Percentiles rank a stretch among this genome's conserved stretches.
Evolutionary conservation across 768 basidiomycete genomes (phyloP).

Genomic region (Calocera cornea): DNA sequence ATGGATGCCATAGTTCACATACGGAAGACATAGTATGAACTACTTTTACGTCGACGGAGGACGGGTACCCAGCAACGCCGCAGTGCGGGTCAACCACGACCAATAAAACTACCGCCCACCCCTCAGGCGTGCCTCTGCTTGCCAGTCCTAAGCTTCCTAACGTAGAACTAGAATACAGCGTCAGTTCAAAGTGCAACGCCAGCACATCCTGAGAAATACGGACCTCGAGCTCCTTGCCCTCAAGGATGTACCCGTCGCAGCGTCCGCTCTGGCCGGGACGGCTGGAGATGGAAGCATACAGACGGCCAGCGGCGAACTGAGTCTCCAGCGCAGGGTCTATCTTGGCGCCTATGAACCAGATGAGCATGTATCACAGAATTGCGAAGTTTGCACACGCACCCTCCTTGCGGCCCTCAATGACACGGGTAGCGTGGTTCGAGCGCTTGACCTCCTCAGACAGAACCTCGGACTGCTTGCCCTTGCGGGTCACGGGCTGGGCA

Average conservation of each 20-base stretch:
- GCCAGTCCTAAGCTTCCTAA: slow-evolving; percentile 81
- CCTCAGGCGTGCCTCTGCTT: slow-evolving; percentile 85
- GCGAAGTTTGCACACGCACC: slow-evolving; percentile 32
- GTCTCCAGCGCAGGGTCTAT: slow-evolving; percentile 77
- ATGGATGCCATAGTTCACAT: slow-evolving; percentile 1
- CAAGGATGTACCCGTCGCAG: slow-evolving; percentile 91
- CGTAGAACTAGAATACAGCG: slow-evolving; percentile 57
- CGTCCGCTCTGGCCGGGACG: slow-evolving; percentile 96
- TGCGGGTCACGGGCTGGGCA: slow-evolving; percentile 88
- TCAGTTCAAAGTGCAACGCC: slow-evolving; percentile 17
- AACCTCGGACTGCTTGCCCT: slow-evolving; percentile 35
- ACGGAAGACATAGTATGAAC: not conserved
- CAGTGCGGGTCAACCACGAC: not conserved
- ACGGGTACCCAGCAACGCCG: not conserved
- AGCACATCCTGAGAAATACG: slow-evolving; percentile 16
- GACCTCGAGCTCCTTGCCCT: slow-evolving; percentile 97
- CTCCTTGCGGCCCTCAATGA: slow-evolving; percentile 81
- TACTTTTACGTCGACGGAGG: not conserved
- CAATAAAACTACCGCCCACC: slow-evolving; percentile 10
- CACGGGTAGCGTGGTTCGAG: slow-evolving; percentile 83
- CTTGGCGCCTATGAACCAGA: slow-evolving; percentile 53
- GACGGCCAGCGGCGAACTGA: slow-evolving; percentile 88
- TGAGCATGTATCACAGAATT: not conserved
- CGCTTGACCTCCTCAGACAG: slow-evolving; percentile 52
- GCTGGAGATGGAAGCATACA: slow-evolving; percentile 86